These are phyloP conservation scores for Pistacia integerrima DNA, from an alignment of 345 rosid species.

Conservation along the genomic window DNA sequence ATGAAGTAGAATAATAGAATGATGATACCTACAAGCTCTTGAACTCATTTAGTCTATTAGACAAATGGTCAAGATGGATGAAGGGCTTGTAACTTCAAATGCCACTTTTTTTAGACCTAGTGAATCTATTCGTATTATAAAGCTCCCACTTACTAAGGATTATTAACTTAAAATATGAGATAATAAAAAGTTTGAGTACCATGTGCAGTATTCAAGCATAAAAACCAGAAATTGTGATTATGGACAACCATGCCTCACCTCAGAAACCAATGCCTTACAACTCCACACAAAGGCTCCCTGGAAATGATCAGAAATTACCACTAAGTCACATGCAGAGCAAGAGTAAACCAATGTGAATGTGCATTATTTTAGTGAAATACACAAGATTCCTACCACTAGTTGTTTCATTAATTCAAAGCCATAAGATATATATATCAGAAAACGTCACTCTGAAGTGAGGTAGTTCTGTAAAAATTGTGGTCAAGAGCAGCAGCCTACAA, in stretches of 20 bases:
- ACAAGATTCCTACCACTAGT: not conserved
- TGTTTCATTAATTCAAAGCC: not conserved
- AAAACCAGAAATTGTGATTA: not conserved
- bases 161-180: not conserved
- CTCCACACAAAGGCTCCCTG: slow-evolving; percentile 99
- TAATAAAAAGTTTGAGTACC: not conserved
- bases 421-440: not conserved
- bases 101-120: not conserved
- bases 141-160: not conserved
- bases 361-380: not conserved
- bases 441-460: not conserved
- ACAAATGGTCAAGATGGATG: not conserved
- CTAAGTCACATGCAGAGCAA: slow-evolving; percentile 19
- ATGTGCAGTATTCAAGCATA: not conserved
- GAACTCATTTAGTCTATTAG: not conserved
- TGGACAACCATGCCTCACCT: slow-evolving; percentile 51
- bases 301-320: slow-evolving; percentile 21
- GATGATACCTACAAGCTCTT: not conserved
- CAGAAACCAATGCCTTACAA: slow-evolving; percentile 82
- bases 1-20: not conserved
- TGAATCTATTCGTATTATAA: not conserved
- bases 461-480: not conserved
- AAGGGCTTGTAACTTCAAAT: not conserved
- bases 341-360: slow-evolving; percentile 2
- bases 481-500: not conserved